Percentiles rank a stretch among this genome's conserved stretches.
phyloP scores from a whole-genome alignment of 495 filamentous ascomycete species.

The Amniculicola lignicola region DNA sequence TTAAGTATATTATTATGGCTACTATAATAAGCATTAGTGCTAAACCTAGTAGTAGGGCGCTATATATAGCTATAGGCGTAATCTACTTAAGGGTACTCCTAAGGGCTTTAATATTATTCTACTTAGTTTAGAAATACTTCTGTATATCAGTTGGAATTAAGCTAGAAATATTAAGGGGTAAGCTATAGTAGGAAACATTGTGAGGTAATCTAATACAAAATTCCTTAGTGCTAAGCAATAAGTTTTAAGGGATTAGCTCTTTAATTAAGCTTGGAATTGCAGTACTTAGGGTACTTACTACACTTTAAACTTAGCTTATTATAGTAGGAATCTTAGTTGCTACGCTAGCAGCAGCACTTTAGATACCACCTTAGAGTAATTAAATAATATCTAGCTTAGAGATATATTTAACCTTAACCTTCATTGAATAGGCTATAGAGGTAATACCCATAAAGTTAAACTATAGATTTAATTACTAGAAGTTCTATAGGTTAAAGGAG shows the following conservation, averaged over 20 bases:
- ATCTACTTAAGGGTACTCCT: neutral
- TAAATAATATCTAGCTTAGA: too few relatives aligned
- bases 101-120: neutral
- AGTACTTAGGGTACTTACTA: neutral
- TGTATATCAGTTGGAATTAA: neutral
- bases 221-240: neutral
- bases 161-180: neutral
- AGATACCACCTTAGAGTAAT: too few relatives aligned
- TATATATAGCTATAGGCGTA: neutral
- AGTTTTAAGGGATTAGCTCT: neutral
- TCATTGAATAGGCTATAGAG: too few relatives aligned
- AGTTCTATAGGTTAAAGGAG: too few relatives aligned
- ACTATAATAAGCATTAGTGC: neutral
- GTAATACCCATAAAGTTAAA: too few relatives aligned
- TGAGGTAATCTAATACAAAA: slow-evolving; percentile 1
- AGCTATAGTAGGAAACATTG: neutral
- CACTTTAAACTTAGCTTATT: slow-evolving; percentile 1
- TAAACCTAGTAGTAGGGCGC: neutral
- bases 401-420: too few relatives aligned
- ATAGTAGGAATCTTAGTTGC: too few relatives aligned
- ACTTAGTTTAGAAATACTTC: neutral
- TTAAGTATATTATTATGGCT: neutral
- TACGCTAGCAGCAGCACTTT: too few relatives aligned
- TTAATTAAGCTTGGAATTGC: neutral
- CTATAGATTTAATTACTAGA: too few relatives aligned